Percentiles rank a stretch among this genome's conserved stretches.
Evolutionary conservation across 73 alveolate genomes (phyloP).

Genomic region (Paramecium primaurelia): DNA sequence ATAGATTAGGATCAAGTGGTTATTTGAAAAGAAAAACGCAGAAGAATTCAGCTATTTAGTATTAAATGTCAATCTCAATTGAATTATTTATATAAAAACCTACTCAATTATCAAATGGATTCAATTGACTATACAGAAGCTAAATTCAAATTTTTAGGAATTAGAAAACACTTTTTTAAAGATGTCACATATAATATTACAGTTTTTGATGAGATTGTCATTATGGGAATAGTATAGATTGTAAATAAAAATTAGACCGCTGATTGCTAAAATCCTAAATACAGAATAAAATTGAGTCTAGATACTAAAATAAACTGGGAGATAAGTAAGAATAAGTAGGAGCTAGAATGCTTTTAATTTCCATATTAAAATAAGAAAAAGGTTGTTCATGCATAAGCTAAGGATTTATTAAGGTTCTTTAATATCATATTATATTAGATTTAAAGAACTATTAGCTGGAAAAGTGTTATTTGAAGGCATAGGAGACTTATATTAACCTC

Average conservation of each 20-base stretch:
- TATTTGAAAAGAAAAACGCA: not conserved
- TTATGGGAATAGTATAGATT: conserved; percentile 7
- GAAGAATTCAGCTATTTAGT: not conserved
- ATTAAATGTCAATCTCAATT: not conserved
- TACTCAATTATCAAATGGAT: not conserved
- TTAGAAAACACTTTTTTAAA: not conserved
- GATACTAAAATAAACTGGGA: not conserved
- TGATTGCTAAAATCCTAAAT: not conserved
- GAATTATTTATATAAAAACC: not conserved
- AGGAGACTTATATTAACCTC: not conserved
- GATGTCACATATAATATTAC: not conserved
- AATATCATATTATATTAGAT: not conserved
- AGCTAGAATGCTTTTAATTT: not conserved
- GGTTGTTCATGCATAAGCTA: not conserved
- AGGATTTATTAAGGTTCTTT: not conserved
- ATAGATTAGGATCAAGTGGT: not conserved
- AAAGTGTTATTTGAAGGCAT: not conserved
- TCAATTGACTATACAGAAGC: conserved; percentile 22
- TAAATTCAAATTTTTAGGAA: not conserved
- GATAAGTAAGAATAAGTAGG: not conserved
- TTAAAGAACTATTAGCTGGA: not conserved
- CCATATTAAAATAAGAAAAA: not conserved
- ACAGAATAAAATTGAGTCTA: not conserved
- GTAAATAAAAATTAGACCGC: not conserved
- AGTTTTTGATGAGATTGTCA: not conserved